These are phyloP conservation scores for Coffea eugenioides DNA, from an alignment of 257 asterid genomes.

Conservation along the genomic window DNA sequence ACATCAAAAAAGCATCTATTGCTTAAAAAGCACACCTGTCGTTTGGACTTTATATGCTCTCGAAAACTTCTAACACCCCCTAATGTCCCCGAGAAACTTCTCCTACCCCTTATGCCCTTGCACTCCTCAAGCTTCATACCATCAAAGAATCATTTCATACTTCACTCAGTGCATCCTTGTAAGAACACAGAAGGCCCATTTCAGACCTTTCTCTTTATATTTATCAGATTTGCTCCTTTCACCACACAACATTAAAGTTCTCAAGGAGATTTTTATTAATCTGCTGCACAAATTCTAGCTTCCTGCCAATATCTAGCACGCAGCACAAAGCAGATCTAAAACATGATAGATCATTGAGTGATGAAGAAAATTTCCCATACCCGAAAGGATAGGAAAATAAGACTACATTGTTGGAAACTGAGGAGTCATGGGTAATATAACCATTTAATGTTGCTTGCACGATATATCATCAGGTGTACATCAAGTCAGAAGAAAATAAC, in stretches of 20 bases:
- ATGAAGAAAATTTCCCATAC: background rate
- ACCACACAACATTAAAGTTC: background rate
- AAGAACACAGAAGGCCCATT: background rate
- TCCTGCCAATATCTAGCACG: background rate
- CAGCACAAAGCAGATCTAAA: background rate
- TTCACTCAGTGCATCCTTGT: background rate
- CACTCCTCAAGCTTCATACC: background rate
- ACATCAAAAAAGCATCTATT: background rate
- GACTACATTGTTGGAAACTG: background rate
- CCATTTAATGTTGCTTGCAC: background rate
- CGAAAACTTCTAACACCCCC: background rate
- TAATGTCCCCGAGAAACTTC: background rate
- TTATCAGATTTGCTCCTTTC: background rate
- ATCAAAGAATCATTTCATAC: constrained; percentile 3
- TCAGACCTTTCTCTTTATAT: background rate
- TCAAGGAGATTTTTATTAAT: background rate
- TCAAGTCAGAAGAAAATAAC: background rate
- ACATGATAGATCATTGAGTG: background rate
- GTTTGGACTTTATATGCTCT: background rate
- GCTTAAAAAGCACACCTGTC: background rate
- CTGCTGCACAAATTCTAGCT: background rate
- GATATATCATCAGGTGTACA: background rate
- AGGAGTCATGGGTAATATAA: background rate
- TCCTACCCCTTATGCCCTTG: background rate
- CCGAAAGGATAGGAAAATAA: background rate